phyloP scores from a whole-genome alignment of 768 basidiomycete species.

The Russula virescens region DNA sequence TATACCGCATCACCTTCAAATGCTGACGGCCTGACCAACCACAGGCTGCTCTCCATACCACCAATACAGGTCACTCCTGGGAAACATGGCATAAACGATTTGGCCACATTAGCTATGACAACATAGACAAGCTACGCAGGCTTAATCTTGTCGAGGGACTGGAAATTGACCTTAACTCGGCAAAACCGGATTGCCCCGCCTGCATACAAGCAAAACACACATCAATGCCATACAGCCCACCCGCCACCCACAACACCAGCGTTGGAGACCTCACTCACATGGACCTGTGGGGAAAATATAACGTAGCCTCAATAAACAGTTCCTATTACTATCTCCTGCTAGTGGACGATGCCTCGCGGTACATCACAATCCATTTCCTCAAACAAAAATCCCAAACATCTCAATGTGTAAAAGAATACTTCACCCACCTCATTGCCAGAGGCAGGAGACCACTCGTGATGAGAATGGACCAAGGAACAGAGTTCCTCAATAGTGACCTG shows the following conservation, averaged over 20 bases:
- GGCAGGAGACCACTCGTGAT: background rate
- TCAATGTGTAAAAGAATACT: background rate
- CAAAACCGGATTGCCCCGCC: background rate
- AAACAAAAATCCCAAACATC: background rate
- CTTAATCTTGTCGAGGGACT: background rate
- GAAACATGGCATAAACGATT: background rate
- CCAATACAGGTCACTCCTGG: background rate
- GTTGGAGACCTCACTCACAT: background rate
- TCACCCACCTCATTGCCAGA: accelerated
- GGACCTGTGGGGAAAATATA: background rate
- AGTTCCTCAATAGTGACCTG: background rate
- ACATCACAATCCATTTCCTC: no score
- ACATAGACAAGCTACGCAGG: accelerated
- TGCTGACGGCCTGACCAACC: no score
- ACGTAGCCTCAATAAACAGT: background rate
- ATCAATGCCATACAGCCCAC: no score
- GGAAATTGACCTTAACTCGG: no score
- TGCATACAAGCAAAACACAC: background rate
- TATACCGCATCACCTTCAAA: no score
- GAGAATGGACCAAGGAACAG: background rate
- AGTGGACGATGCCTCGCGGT: background rate
- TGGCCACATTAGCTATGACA: background rate
- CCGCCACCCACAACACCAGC: no score
- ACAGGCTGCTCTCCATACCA: no score
- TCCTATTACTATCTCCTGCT: background rate